Base-by-base conservation (phyloP, 768 basidiomycete species). In the Grammothele lineata region DNA sequence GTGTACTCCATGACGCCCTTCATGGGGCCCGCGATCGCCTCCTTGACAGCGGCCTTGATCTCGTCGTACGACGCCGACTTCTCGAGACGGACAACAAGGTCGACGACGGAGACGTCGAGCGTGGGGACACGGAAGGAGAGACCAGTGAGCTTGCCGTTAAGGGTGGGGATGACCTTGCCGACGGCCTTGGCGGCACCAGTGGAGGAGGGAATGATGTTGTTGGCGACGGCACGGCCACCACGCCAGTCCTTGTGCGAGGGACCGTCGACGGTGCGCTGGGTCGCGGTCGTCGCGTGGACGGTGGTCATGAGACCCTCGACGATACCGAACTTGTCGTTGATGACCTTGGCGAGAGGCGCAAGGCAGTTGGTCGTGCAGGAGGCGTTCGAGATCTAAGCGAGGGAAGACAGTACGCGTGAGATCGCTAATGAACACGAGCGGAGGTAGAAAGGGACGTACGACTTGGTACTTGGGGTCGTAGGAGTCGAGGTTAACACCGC, bases 341-440 rank as follows among this genome's bases (percentile, higher is more conserved):
- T 77, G 69, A 97, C 86, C 78, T 99, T 99, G 68, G 94, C 95
- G 52, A 99, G 82, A 54, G 95, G 92, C n/a, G 95, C 95, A 50
- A 99, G 81, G 72, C 95, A 99, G 85, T 99, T 99, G 69, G 95
- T 99, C 37, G 95, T 98, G 83, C 95, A 98, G 18, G 94, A 97
- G 24, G 95, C 95, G 71, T 99, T 98, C 59, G 95, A 99, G 70
- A 98, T 90, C 82, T 85, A 57, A 8, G 18, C 10, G 45, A 43
- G 21, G 50, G 40, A 45, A 40, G 21, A 22, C n/a, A n/a, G n/a
- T n/a, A n/a, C 46, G 56, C 34, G 15, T 25, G 10, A 52, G 38
- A 43, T 25, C 26, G 17, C 2, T 32, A 21, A 10, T 14, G 17
- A n/a, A 37, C 4, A 24, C 26, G 19, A 34, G 38, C 37, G 21